A percentile compares a stretch with the other conserved stretches of the same genome.
These are phyloP conservation scores for Hysterangium stoloniferum DNA, from an alignment of 768 basidiomycete species.

Conservation along the genomic window DNA sequence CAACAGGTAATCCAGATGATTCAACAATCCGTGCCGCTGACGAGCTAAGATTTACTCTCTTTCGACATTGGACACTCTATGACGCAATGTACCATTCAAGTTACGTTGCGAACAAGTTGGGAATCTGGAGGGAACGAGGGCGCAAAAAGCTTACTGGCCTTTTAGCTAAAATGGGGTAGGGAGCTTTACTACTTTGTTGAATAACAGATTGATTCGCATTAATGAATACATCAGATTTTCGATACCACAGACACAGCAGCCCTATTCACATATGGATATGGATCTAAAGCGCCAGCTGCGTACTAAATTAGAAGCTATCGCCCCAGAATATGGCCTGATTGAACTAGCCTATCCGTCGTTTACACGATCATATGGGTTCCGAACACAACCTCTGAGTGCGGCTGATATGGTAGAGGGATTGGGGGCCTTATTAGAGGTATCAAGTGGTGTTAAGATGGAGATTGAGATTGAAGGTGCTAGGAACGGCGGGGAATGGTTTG, in stretches of 20 bases:
- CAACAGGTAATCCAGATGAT: constrained; percentile 66
- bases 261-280: constrained; percentile 94
- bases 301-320: constrained; percentile 77
- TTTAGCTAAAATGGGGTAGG: constrained; percentile 97
- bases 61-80: constrained; percentile 96
- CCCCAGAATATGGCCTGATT: constrained; percentile 90
- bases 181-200: constrained; percentile 10
- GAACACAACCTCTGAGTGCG: constrained; percentile 79
- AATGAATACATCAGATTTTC: constrained; percentile 59
- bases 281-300: constrained; percentile 79
- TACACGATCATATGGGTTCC: constrained; percentile 85
- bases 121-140: constrained; percentile 94
- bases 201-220: background rate
- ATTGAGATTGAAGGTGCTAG: constrained; percentile 82
- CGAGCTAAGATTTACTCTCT: constrained; percentile 90
- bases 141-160: constrained; percentile 83
- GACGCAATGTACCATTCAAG: constrained; percentile 98
- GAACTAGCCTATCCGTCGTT: constrained; percentile 94
- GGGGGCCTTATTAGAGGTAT: constrained; percentile 81
- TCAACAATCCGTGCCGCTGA: constrained; percentile 72
- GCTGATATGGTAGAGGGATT: constrained; percentile 91
- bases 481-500: constrained; percentile 96
- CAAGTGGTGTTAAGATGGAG: constrained; percentile 83
- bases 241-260: constrained; percentile 87
- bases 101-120: constrained; percentile 90